Base-by-base conservation (phyloP, 2,329 filamentous ascomycete species). In the Davidsoniella australis region DNA sequence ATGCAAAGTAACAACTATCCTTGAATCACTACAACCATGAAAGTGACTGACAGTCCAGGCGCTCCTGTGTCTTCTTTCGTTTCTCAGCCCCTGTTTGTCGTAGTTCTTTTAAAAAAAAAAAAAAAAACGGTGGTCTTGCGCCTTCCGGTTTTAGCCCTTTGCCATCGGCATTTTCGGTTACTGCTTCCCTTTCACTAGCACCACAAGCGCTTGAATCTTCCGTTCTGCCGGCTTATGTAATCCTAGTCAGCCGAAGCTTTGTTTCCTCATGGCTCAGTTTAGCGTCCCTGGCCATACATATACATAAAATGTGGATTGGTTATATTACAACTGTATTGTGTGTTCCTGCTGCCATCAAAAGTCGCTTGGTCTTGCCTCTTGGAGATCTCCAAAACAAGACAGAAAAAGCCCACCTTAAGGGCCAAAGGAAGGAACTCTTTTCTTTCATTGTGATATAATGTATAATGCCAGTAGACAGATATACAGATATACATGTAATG, bases 101-200 rank as follows among this genome's bases (percentile, higher is more conserved):
- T 14, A 33, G 26, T 33, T 33, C 20, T 23, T 33, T 17, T 1
- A 42, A 20, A 26, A 42, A 33, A 33, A 4, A 9, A 20, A 41
- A 6, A 5, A 5, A 18, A 2, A n/a, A 24, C n/a, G 26, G 5
- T 24, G 10, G 6, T 24, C 36, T 16, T 17, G 26, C 16, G 24
- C 33, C 33, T 49, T 33, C 33, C 45, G 20, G 38, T 44, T 45
- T 23, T 38, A 47, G 49, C 40, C 46, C 50, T 48, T 48, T 37
- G 42, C 50, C 42, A 46, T 52, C 50, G 50, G 50, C 47, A 46
- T 49, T 52, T 52, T 52, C 50, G 50, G 50, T 29, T 52, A 52
- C 38, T 48, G 29, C 46, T 52, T 37, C 46, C 46, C 39, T 50
- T 41, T 45, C 37, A 37, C 45, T 49, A 41, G 40, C 40, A 41